These are phyloP conservation scores for Pyrenula massariospora DNA, from an alignment of 495 filamentous ascomycete genomes.

Conservation along the genomic window DNA sequence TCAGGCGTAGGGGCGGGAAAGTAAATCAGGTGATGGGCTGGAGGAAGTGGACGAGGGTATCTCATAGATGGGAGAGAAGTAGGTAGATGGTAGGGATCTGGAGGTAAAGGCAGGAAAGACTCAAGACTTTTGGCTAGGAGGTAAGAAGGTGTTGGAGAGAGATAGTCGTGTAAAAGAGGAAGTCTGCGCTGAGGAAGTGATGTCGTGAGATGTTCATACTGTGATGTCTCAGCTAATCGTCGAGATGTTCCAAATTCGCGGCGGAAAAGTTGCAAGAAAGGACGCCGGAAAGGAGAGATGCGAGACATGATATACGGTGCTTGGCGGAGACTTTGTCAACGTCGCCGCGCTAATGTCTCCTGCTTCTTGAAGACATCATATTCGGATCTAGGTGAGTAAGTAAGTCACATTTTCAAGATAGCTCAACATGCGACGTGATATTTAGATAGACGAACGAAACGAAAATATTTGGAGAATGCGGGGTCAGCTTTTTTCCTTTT, in stretches of 20 bases:
- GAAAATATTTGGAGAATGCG: no score
- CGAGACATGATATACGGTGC: background rate
- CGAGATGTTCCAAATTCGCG: background rate
- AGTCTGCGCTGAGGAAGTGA: constrained; percentile 24
- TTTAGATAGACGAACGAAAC: no score
- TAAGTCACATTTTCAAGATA: no score
- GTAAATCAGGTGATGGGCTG: constrained; percentile 55
- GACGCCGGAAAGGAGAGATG: background rate
- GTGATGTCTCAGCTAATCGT: background rate
- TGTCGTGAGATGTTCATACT: background rate
- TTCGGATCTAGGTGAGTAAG: no score
- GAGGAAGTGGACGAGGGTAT: constrained; percentile 25
- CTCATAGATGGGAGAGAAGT: constrained; percentile 22
- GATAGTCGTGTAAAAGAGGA: constrained; percentile 49
- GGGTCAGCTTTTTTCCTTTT: no score
- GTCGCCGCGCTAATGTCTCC: no score
- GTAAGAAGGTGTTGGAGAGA: constrained; percentile 51
- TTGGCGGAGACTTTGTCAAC: no score
- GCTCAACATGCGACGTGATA: no score
- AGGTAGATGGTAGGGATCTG: constrained; percentile 1
- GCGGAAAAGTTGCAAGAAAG: background rate
- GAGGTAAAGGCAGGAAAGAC: constrained; percentile 39
- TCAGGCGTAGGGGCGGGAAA: constrained; percentile 52
- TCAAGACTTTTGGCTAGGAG: constrained; percentile 51
- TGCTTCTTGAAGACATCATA: no score